Evolutionary conservation across 1,284 basidiomycete genomes (phyloP), one percentile per base, ranked within the genome.

Genomic region (Puccinia triticina): DNA sequence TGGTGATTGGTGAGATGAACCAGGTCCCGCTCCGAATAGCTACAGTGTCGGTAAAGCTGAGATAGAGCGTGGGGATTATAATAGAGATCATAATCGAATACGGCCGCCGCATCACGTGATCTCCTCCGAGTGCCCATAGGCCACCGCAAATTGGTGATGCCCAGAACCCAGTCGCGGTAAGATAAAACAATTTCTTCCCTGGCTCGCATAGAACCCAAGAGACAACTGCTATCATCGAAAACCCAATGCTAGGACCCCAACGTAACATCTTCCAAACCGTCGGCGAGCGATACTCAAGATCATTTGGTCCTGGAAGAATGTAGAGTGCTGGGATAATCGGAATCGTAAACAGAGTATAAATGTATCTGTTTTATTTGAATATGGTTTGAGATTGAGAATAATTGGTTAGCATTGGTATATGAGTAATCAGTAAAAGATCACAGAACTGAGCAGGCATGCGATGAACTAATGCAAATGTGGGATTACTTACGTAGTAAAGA

Each of bases 1-100:
- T 85, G 21, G 84, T 85, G 46, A 71, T 77, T 64, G 85, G 83
- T 26, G 78, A 80, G 37, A 80, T 80, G 11, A 57, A 73, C 78
- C 78, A 80, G 29, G 67, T 80, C 23, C 78, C 78, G 40, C 43
- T 29, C 23, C 78, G 67, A 12, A 80, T 40, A 3, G 78, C 78
- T 21, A 80, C 46, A 1, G 29, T 73, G 48, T 80, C 78, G 29
- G 29, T 48, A 55, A 69, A 53, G 67, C 67, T 72, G 21, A 80
- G 53, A 29, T 80, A 80, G 29, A 80, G 14, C 29, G 78, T 80
- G 18, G 78, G 78, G n/a, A 80, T 23, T 11, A 80, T 29, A 53
- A 73, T 80, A 23, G 78, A 80, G 40, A 37, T 59, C 26, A 73
- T 29, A 12, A 80, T 71, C 0, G 78, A 80, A 43, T 37, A 50